Percentiles rank a stretch among this genome's conserved stretches.
Evolutionary conservation across 129 eudicot species (phyloP).

Genomic region (Centella asiatica): DNA sequence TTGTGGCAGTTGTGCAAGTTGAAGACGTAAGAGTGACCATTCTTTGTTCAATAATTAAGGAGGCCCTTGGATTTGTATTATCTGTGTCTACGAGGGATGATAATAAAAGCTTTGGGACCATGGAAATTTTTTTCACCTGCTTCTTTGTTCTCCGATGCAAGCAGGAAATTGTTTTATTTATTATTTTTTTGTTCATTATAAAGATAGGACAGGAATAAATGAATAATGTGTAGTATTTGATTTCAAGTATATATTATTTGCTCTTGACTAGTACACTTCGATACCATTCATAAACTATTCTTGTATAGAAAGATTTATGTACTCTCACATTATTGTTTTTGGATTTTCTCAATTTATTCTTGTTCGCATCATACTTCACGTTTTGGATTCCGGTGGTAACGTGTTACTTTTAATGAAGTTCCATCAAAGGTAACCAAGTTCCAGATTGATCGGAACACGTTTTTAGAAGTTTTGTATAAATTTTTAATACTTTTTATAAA

Average conservation of each 20-base stretch:
- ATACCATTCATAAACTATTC: too few relatives aligned
- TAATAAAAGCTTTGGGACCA: slow-evolving; percentile 10
- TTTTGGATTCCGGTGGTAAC: too few relatives aligned
- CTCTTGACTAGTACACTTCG: too few relatives aligned
- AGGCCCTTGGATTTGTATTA: not conserved
- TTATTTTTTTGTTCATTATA: not conserved
- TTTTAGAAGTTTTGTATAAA: too few relatives aligned
- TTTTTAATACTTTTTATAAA: too few relatives aligned
- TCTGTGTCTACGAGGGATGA: not conserved
- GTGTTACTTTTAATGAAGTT: too few relatives aligned
- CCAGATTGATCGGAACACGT: too few relatives aligned
- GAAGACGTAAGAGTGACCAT: slow-evolving; percentile 12
- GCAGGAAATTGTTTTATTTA: not conserved
- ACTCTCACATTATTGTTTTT: too few relatives aligned
- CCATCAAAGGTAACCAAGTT: too few relatives aligned
- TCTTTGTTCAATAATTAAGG: slow-evolving; percentile 15
- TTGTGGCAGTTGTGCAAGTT: slow-evolving; percentile 11
- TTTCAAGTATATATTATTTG: not conserved
- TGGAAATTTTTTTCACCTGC: not conserved
- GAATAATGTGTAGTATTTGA: not conserved
- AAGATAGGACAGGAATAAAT: not conserved
- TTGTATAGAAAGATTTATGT: too few relatives aligned
- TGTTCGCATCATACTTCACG: too few relatives aligned
- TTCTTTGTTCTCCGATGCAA: not conserved
- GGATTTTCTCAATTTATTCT: too few relatives aligned